Evolutionary conservation across 345 rosid species (phyloP).

Genomic region (Alliaria petiolata): DNA sequence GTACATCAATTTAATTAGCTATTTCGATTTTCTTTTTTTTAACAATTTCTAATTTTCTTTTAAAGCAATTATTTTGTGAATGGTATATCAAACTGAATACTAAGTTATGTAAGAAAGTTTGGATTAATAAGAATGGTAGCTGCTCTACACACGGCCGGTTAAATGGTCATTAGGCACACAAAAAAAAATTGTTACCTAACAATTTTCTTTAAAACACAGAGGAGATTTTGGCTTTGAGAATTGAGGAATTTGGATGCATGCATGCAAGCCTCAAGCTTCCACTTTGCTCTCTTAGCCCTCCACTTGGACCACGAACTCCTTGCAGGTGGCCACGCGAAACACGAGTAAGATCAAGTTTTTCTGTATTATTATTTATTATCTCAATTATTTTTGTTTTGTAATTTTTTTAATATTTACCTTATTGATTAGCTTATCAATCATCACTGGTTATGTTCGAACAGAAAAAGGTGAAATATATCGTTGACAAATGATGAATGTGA

Average conservation of each 20-base stretch:
- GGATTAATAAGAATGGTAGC: neutral
- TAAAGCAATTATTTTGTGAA: neutral
- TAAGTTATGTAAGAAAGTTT: no score
- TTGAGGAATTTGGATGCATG: neutral
- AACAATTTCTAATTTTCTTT: no score
- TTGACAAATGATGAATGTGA: conserved; percentile 34
- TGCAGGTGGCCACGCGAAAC: conserved; percentile 9
- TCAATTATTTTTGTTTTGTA: neutral
- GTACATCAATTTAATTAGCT: neutral
- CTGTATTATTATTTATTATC: neutral
- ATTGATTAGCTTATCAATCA: conserved; percentile 13
- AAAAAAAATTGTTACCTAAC: no score
- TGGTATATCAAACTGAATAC: neutral
- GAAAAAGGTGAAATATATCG: neutral
- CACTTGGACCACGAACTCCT: neutral
- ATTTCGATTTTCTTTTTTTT: neutral
- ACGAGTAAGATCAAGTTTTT: neutral
- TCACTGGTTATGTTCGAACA: conserved; percentile 1
- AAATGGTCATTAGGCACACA: neutral
- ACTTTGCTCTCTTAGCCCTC: neutral
- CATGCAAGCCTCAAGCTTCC: conserved; percentile 1
- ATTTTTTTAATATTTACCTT: conserved; percentile 9
- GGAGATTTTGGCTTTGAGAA: neutral
- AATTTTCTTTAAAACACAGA: neutral
- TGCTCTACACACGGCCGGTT: neutral